phyloP scores from a whole-genome alignment of 768 basidiomycete genomes.

The Pisolithus marmoratus region DNA sequence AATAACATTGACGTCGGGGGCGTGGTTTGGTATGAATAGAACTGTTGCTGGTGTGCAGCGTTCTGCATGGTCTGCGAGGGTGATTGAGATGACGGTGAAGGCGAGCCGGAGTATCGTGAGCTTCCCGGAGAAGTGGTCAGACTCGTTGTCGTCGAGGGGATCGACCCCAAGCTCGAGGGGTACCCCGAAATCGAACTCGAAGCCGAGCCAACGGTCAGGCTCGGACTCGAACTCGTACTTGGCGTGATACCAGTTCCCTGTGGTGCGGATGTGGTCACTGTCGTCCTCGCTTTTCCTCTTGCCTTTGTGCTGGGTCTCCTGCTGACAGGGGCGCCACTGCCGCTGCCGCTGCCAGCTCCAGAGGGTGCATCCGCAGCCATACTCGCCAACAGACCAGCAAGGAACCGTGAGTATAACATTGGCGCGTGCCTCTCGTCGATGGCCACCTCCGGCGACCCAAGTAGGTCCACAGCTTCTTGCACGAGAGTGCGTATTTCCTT shows the following conservation, averaged over 20 bases:
- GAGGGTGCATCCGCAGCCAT: constrained; percentile 34
- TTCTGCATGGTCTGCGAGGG: constrained; percentile 35
- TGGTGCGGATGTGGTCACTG: too few relatives aligned
- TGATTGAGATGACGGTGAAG: constrained; percentile 27
- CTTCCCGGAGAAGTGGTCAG: constrained; percentile 18
- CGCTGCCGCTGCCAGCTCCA: constrained; percentile 3
- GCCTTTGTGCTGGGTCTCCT: constrained; percentile 7
- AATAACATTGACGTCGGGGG: neutral
- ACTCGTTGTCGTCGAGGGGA: neutral
- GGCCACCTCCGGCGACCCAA: constrained; percentile 64
- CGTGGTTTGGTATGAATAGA: neutral
- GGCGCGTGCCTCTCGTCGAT: constrained; percentile 81
- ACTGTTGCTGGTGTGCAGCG: constrained; percentile 30
- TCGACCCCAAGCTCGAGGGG: neutral
- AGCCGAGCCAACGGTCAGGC: constrained; percentile 8
- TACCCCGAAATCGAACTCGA: neutral
- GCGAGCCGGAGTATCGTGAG: constrained; percentile 30
- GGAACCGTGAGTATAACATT: constrained; percentile 73
- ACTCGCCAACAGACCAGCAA: constrained; percentile 63
- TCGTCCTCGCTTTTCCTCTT: constrained; percentile 13
- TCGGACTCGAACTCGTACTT: neutral
- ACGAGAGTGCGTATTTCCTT: constrained; percentile 58
- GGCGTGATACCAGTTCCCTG: neutral
- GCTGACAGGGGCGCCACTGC: constrained; percentile 15
- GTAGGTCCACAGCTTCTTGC: constrained; percentile 58